Evolutionary conservation across 202 grass and related monocot species (phyloP).

Genomic region (Setaria viridis): DNA sequence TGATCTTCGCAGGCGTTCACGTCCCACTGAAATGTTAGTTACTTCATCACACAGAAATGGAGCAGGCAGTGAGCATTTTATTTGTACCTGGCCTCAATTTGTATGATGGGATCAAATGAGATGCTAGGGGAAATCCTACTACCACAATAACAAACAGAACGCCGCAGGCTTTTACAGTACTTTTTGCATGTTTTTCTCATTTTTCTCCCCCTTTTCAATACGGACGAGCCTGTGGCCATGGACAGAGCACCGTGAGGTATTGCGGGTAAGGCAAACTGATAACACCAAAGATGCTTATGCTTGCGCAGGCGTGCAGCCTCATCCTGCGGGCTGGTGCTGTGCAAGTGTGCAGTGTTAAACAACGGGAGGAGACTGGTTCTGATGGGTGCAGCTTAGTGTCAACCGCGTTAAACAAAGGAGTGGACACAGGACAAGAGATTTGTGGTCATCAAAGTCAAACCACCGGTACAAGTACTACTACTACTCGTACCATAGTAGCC

Average conservation of each 20-base stretch:
- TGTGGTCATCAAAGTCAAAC: no score
- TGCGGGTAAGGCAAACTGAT: background rate
- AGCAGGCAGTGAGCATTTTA: background rate
- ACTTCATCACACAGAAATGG: no score
- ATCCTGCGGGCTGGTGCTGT: background rate
- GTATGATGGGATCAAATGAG: background rate
- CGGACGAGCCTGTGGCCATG: background rate
- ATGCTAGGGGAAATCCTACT: no score
- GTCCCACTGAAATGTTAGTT: constrained; percentile 40
- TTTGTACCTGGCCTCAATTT: background rate
- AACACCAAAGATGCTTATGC: background rate
- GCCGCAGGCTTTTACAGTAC: no score
- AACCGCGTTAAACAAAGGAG: no score
- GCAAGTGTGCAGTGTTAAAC: no score
- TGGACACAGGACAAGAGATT: background rate
- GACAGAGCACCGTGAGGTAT: background rate
- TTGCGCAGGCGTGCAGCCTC: background rate
- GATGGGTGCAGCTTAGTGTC: no score
- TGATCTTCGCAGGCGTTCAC: constrained; percentile 56
- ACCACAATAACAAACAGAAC: no score
- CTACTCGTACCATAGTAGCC: no score
- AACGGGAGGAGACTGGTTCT: no score
- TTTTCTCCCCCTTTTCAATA: background rate
- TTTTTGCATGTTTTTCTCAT: no score
- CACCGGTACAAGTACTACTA: no score